phyloP scores from a whole-genome alignment of 148 eudicot genomes.

The Amaranthus hypochondriacus region DNA sequence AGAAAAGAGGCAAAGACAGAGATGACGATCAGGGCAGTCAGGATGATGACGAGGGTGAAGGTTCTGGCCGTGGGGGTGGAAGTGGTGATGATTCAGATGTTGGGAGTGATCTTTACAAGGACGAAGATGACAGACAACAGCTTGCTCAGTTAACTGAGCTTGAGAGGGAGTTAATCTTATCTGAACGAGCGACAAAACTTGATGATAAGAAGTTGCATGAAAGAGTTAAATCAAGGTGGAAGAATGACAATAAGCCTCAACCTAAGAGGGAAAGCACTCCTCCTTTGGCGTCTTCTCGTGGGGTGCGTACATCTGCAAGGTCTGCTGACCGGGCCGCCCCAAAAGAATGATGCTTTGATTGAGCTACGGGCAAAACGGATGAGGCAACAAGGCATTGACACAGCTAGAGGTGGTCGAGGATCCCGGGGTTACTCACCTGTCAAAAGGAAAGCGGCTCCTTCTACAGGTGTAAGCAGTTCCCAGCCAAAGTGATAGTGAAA shows the following conservation, averaged over 20 bases:
- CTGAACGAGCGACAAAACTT: conserved; percentile 72
- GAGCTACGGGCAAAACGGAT: conserved; percentile 66
- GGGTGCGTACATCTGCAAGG: conserved; percentile 70
- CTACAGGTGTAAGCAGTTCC: conserved; percentile 60
- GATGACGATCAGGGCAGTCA: conserved; percentile 65
- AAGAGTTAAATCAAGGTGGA: conserved; percentile 61
- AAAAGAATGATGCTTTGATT: conserved; percentile 70
- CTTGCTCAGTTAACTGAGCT: conserved; percentile 82
- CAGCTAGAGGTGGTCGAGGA: conserved; percentile 41
- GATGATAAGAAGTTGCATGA: conserved; percentile 73
- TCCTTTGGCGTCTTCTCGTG: conserved; percentile 53
- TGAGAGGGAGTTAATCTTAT: conserved; percentile 75
- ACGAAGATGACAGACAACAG: conserved; percentile 65
- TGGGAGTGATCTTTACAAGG: conserved; percentile 85
- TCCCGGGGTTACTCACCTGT: conserved; percentile 55
- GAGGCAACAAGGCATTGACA: conserved; percentile 72
- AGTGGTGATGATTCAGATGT: conserved; percentile 69
- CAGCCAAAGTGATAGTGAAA: conserved; percentile 57
- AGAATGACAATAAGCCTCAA: conserved; percentile 53
- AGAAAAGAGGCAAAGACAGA: conserved; percentile 80
- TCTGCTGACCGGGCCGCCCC: conserved; percentile 63
- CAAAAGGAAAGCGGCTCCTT: conserved; percentile 47
- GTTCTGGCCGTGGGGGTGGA: conserved; percentile 53
- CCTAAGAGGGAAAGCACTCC: conserved; percentile 59
- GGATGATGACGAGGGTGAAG: conserved; percentile 52